Base-by-base conservation (phyloP, 176 grass and related monocot genomes). In the Carex myosuroides region DNA sequence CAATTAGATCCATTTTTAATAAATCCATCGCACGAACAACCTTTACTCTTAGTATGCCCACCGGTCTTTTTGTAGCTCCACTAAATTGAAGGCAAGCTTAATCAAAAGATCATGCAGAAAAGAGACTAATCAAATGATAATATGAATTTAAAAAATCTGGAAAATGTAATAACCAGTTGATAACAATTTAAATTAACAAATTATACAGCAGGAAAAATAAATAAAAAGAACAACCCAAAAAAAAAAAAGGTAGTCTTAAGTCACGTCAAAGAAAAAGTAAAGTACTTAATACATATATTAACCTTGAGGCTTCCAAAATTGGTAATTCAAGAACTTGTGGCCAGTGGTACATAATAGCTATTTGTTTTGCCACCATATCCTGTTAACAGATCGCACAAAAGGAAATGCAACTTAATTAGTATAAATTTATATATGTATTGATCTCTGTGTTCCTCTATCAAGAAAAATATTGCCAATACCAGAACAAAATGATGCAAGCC, bases 1-100 rank as follows among this genome's bases (percentile, higher is more conserved):
- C 95, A 76, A 98, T 88, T 72, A 98, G 85, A 66, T 98, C 95
- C 95, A 98, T 98, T 84, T 98, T 98, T 52, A 87, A 88, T 82
- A 98, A 92, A 92, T 98, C 90, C 82, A 90, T 70, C 9, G 92
- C 95, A 57, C 88, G 90, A 52, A 98, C 83, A 66, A 98, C 86
- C 70, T 93, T 98, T 32, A 95, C 95, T 24, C 93, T 85, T 73
- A 98, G 88, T 89, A 98, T 86, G 42, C 95, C 95, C 33, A 98
- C 89, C 35, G 95, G 91, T 62, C 90, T 98, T 21, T 95, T 95
- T 81, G 91, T 88, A 82, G 92, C 92, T 66, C 90, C 89, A 89
- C 95, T 98, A 81, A 88, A 87, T 21, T 70, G 72, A 14, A 64
- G 52, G 48, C 80, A 4, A 76, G 22, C 22, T 76, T 17, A 76